Percentiles rank a stretch among this genome's conserved stretches.
phyloP scores from a whole-genome alignment of 805 yeast genomes.

The Yamadazyma kitorensis region DNA sequence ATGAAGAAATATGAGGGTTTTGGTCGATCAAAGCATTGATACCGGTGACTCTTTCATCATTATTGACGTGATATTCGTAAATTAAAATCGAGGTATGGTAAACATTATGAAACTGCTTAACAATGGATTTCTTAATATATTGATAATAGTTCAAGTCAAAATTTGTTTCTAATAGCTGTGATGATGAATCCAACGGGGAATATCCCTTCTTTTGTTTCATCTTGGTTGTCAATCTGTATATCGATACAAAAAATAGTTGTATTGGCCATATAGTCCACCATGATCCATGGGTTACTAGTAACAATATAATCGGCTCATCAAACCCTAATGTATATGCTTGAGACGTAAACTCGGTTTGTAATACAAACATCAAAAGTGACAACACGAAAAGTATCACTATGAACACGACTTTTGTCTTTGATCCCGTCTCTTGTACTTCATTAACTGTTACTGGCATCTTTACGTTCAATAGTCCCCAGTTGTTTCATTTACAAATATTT shows the following conservation, averaged over 20 bases:
- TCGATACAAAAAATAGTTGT: constrained; percentile 47
- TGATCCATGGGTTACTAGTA: constrained; percentile 72
- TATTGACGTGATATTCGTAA: constrained; percentile 39
- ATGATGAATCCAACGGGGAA: constrained; percentile 10
- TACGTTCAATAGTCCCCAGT: too few species aligned
- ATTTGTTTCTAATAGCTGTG: constrained; percentile 8
- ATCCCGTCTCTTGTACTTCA: constrained; percentile 16
- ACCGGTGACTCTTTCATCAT: constrained; percentile 29
- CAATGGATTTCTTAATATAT: constrained; percentile 35
- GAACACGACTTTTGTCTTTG: constrained; percentile 36
- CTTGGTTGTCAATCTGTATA: constrained; percentile 2
- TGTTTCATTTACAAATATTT: too few species aligned
- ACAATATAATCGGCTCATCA: constrained; percentile 65
- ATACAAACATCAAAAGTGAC: constrained; percentile 57
- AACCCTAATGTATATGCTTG: constrained; percentile 59
- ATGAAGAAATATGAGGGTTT: constrained; percentile 33
- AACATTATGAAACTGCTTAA: constrained; percentile 42
- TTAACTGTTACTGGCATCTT: constrained; percentile 7
- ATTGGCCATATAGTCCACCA: constrained; percentile 75
- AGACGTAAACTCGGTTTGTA: constrained; percentile 79
- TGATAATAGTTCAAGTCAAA: constrained; percentile 13
- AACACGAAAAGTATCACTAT: constrained; percentile 31
- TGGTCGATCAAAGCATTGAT: constrained; percentile 33
- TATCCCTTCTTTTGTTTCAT: constrained; percentile 1
- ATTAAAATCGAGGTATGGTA: constrained; percentile 42